Evolutionary conservation across 371 early-diverging fungal genomes (phyloP).

Genomic region (Mortierella sp.): DNA sequence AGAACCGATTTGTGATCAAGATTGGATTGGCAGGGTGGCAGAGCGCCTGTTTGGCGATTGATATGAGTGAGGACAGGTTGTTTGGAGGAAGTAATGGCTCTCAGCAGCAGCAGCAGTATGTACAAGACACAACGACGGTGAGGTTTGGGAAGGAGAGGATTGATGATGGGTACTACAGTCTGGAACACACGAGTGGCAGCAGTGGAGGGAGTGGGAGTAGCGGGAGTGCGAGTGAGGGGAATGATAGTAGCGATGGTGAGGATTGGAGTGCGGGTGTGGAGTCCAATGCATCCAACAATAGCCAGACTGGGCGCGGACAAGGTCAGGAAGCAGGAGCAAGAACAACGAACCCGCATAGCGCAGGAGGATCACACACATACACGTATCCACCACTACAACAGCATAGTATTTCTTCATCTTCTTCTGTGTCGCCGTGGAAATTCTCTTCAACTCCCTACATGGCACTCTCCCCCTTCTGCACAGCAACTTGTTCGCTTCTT

Average conservation of each 20-base stretch:
- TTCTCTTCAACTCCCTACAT: constrained; percentile 9
- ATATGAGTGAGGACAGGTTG: constrained; percentile 32
- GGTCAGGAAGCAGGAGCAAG: not conserved
- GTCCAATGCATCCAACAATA: not conserved
- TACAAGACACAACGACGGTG: not conserved
- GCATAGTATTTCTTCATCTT: not conserved
- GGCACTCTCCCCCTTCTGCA: constrained; percentile 14
- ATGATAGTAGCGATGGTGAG: constrained; percentile 43
- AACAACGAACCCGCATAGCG: not conserved
- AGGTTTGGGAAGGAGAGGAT: not conserved
- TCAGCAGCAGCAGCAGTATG: not conserved
- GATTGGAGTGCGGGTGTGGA: constrained; percentile 12
- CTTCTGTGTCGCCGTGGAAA: constrained; percentile 6
- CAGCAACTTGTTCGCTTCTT: constrained; percentile 26
- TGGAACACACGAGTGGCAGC: constrained; percentile 19
- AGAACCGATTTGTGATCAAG: constrained; percentile 39
- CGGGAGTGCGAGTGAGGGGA: constrained; percentile 24
- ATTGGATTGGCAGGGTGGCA: constrained; percentile 54
- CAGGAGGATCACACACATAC: not conserved
- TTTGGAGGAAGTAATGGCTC: not conserved
- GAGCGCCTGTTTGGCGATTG: constrained; percentile 50
- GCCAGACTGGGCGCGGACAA: not conserved
- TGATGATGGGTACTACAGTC: constrained; percentile 42
- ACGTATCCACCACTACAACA: not conserved
- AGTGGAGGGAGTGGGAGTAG: constrained; percentile 19